Evolutionary conservation across 176 grass and related monocot species (phyloP).

Genomic region (Triticum dicoccoides): DNA sequence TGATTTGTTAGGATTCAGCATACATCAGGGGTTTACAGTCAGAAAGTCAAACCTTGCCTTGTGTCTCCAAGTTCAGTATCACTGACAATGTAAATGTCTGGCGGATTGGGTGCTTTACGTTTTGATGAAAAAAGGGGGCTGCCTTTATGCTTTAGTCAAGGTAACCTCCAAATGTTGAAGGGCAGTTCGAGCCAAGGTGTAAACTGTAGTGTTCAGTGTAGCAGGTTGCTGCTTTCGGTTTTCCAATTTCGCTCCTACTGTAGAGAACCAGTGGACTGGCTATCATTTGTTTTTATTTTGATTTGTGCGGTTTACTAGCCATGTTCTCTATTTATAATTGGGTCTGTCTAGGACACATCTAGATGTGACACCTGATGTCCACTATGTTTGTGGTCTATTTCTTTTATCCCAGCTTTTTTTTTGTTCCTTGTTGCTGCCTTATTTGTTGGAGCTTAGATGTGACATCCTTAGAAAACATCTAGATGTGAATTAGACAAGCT

Average conservation of each 20-base stretch:
- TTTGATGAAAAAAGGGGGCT: background rate
- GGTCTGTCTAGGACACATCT: no score
- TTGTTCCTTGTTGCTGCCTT: no score
- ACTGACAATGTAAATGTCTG: background rate
- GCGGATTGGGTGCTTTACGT: background rate
- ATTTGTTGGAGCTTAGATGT: no score
- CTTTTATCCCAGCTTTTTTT: no score
- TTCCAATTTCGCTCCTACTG: background rate
- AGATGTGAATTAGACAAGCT: no score
- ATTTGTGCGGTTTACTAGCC: background rate
- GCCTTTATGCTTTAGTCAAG: background rate
- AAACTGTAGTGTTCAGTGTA: background rate
- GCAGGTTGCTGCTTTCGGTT: background rate
- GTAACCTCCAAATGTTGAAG: background rate
- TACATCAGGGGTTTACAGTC: background rate
- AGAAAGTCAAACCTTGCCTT: background rate
- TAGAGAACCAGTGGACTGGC: background rate
- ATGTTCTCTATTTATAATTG: background rate
- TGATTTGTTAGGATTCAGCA: background rate
- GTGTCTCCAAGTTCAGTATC: background rate
- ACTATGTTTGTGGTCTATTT: no score
- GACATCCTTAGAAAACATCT: no score
- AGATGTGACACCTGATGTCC: no score
- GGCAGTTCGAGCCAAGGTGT: background rate
- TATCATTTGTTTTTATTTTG: background rate